Conservation (phyloP, 345 rosid species). For the Durio zibethinus region DNA sequence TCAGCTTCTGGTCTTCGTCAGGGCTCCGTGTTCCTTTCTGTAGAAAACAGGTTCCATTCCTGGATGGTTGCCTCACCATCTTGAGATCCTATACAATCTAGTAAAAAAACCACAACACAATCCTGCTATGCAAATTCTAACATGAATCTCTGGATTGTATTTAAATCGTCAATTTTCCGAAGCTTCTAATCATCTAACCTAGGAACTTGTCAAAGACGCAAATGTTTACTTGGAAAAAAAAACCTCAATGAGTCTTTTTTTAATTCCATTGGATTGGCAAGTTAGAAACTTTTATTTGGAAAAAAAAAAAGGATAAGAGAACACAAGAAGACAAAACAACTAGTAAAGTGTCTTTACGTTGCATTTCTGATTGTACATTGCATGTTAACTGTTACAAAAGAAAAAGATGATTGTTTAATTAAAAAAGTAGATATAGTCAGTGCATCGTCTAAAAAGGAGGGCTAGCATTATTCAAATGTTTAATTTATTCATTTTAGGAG, state of each 20-base stretch:
- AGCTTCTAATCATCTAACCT: neutral
- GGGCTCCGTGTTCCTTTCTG: conserved; percentile 35
- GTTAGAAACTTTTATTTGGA: neutral
- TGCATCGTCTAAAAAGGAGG: neutral
- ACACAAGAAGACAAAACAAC: neutral
- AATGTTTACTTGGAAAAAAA: neutral
- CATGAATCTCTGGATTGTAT: neutral
- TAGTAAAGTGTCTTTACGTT: too few relatives aligned
- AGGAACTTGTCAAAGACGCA: neutral
- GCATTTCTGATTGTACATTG: neutral
- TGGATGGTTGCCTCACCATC: conserved; percentile 11
- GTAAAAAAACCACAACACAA: too few relatives aligned
- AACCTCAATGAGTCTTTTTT: neutral
- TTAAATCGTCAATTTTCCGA: neutral
- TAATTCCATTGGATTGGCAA: neutral
- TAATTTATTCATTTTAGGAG: too few relatives aligned
- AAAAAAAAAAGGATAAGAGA: neutral
- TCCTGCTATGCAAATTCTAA: too few relatives aligned
- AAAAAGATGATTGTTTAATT: neutral
- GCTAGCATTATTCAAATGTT: neutral
- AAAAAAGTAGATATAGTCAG: neutral
- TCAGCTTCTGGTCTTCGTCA: conserved; percentile 35
- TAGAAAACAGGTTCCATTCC: neutral
- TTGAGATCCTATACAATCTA: too few relatives aligned
- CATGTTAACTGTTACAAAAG: neutral